These are phyloP conservation scores for Mariannaea elegans DNA, from an alignment of 2,329 filamentous ascomycete genomes.

Conservation along the genomic window DNA sequence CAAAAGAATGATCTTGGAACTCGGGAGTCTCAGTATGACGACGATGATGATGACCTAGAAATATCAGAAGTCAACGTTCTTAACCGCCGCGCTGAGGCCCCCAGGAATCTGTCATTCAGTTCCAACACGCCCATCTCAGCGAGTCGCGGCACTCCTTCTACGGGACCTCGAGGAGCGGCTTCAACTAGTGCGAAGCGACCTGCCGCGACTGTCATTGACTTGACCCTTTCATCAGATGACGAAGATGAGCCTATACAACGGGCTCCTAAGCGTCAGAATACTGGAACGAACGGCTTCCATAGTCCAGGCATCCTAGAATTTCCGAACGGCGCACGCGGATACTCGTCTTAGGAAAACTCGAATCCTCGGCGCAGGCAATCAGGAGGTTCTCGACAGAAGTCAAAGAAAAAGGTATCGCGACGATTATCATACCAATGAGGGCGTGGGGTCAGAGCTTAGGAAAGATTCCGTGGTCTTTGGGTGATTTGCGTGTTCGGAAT, in stretches of 20 bases:
- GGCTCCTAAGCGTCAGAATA: constrained; percentile 58
- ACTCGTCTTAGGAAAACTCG: constrained; percentile 32
- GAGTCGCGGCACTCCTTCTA: constrained; percentile 47
- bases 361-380: constrained; percentile 8
- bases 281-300: constrained; percentile 36
- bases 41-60: constrained; percentile 61
- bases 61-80: constrained; percentile 55
- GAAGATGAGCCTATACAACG: constrained; percentile 58
- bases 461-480: constrained; percentile 1
- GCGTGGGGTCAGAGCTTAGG: neutral
- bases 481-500: neutral
- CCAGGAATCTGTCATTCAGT: constrained; percentile 47
- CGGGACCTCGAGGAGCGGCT: constrained; percentile 45
- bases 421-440: neutral
- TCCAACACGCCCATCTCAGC: constrained; percentile 51
- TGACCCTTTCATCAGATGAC: constrained; percentile 66
- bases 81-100: constrained; percentile 48
- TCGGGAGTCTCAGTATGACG: constrained; percentile 41
- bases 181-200: constrained; percentile 58
- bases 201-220: constrained; percentile 64
- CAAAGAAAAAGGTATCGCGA: constrained; percentile 16
- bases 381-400: constrained; percentile 18
- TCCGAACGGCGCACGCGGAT: constrained; percentile 35
- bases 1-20: constrained; percentile 29
- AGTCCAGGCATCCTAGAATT: constrained; percentile 30